phyloP scores from a whole-genome alignment of 495 filamentous ascomycete species.

The Penicillium antarcticum region DNA sequence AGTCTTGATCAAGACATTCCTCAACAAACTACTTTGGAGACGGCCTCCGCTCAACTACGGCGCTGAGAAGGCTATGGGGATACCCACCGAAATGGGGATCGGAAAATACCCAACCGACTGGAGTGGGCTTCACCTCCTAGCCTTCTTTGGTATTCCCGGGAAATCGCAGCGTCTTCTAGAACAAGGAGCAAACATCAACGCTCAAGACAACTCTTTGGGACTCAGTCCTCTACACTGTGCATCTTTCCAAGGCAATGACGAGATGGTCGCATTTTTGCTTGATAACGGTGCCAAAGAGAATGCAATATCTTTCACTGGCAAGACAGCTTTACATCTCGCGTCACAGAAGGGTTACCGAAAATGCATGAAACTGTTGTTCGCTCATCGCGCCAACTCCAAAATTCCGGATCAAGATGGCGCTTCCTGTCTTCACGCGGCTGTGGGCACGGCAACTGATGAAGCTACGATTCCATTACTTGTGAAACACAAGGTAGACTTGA shows the following conservation, averaged over 20 bases:
- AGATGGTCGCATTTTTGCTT: conserved; percentile 39
- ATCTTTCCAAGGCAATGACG: conserved; percentile 30
- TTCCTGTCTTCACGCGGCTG: conserved; percentile 24
- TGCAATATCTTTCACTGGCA: conserved; percentile 15
- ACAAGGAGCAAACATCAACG: conserved; percentile 26
- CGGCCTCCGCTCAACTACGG: no score
- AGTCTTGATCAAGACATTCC: conserved; percentile 28
- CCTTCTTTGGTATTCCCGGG: conserved; percentile 24
- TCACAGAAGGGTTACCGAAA: conserved; percentile 25
- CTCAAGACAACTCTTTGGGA: conserved; percentile 18
- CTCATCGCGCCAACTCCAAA: conserved; percentile 13
- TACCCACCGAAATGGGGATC: conserved; percentile 20
- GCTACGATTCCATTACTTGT: conserved; percentile 28
- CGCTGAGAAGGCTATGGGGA: no score
- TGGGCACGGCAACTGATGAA: conserved; percentile 32
- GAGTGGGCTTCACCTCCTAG: conserved; percentile 28
- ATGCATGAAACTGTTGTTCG: conserved; percentile 24
- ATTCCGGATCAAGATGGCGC: conserved; percentile 15
- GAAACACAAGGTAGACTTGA: conserved; percentile 20
- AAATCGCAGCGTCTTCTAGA: conserved; percentile 27
- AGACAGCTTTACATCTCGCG: conserved; percentile 30
- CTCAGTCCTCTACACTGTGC: conserved; percentile 36
- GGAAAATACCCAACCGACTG: conserved; percentile 29
- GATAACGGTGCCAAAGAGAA: conserved; percentile 24
- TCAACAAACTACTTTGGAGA: conserved; percentile 37